Evolutionary conservation across 345 rosid genomes (phyloP), one percentile per base, ranked within the genome.

Genomic region (Rhizophora apiculata): DNA sequence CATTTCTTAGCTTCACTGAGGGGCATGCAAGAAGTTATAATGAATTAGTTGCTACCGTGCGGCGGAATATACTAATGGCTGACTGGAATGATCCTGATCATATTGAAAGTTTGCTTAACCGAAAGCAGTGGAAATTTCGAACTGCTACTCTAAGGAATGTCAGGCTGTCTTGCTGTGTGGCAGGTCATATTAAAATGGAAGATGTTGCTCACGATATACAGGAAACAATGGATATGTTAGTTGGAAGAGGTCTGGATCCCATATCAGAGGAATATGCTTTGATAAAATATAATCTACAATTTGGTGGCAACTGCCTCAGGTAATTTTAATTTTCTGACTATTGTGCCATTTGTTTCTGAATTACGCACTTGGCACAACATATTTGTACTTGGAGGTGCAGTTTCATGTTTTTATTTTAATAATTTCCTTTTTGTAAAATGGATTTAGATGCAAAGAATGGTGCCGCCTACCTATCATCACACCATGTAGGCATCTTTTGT

Each of bases 81-180:
- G 99, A 95, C 78, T 95, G 99, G 99, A 95, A 95, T 71, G 99
- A 95, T 82, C 99, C 99, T 49, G 87, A 97, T 67, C 99, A 95
- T 75, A 85, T 95, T 67, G 97, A 95, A 85, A 95, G 99, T 78
- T 84, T 95, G 82, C 87, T 95, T 62, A 95, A 92, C 80, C 87
- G 91, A 53, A 95, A 88, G 83, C 97, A 92, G 82, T 92, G 99
- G 97, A 95, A 95, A 72, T 83, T 80, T 74, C 89, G 99, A 63
- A 81, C 85, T 67, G 70, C 79, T 62, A 87, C 96, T 29, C 80
- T 95, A 27, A 83, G 82, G 69, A 95, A 92, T 80, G 87, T 95
- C 39, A 89, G 99, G 82, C 70, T 88, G 37, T 95, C 99, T 57
- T 95, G 99, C 75, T 95, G 99, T 82, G 97, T 95, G 69, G 96